Conservation (phyloP, 176 grass and related monocot species). For the Olyra latifolia region DNA sequence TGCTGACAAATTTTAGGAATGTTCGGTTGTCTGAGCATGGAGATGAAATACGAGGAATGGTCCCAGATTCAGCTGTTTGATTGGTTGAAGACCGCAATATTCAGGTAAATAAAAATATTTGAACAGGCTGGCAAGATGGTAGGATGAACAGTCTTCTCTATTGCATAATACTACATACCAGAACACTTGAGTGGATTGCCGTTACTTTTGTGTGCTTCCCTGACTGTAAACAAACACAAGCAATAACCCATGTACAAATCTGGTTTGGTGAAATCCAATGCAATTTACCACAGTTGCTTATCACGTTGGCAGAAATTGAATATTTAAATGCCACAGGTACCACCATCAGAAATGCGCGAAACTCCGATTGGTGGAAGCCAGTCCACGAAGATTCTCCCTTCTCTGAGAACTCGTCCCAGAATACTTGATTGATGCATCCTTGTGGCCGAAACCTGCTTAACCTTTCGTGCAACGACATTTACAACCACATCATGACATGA, state of each 20-base stretch:
- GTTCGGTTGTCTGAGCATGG: neutral
- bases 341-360: too few species aligned
- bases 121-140: neutral
- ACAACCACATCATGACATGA: slow-evolving; percentile 22
- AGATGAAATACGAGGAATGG: neutral
- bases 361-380: too few species aligned
- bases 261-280: neutral
- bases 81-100: neutral
- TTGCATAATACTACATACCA: neutral
- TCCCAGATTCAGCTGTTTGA: neutral
- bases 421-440: neutral
- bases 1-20: too few species aligned
- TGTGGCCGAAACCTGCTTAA: slow-evolving; percentile 20
- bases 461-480: slow-evolving; percentile 20
- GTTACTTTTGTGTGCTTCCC: neutral
- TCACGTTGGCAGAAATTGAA: neutral
- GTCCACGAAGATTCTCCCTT: too few species aligned
- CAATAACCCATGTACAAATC: neutral
- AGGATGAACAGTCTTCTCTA: neutral
- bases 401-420: neutral
- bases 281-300: neutral
- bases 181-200: neutral
- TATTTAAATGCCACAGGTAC: neutral
- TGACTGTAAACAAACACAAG: neutral
- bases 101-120: neutral